Evolutionary conservation across 345 rosid species (phyloP), one percentile per base, ranked within the genome.

Genomic region (Populus alba): DNA sequence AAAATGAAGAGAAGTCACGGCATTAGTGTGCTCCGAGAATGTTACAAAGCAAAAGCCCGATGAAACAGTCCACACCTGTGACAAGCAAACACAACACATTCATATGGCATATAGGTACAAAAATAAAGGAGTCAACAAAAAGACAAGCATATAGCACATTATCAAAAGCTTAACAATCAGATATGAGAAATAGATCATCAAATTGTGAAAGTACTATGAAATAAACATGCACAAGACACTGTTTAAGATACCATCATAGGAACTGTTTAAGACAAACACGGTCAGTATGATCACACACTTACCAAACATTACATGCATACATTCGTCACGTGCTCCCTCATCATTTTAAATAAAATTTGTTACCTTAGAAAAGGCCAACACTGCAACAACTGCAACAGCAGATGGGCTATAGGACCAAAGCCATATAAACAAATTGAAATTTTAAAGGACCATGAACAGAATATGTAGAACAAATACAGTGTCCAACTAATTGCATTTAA

Each of bases 31-130:
- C 85, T 96, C 99, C 1, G 95, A 86, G 85, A 96, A 96, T 27
- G 99, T 96, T 63, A 94, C 92, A 82, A 94, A 94, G 89, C 97
- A 96, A 82, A 95, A 91, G 78, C 98, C 97, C n/a, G 98, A 94
- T 22, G 92, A 83, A 77, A 88, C 95, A 22, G 92, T 91, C 99
- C 99, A 96, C 70, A 96, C 97, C 98, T 96, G 87, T 77, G 72
- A 79, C 57, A 82, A 27, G 43, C 66, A 83, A 76, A 59, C 39
- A 78, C 45, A 55, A 29, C 68, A 55, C 20, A 38, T 77, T 77
- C 23, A 73, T 33, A 33, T 37, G 37, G 47, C 49, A 57, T 37
- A 65, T 49, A 69, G 25, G 41, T 38, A 17, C 17, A 70, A 75
- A 72, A 65, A 15, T 59, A 53, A 39, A n/a, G 25, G 22, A 73